Base-by-base conservation (phyloP, 176 grass and related monocot species). In the Aegilops longissima region DNA sequence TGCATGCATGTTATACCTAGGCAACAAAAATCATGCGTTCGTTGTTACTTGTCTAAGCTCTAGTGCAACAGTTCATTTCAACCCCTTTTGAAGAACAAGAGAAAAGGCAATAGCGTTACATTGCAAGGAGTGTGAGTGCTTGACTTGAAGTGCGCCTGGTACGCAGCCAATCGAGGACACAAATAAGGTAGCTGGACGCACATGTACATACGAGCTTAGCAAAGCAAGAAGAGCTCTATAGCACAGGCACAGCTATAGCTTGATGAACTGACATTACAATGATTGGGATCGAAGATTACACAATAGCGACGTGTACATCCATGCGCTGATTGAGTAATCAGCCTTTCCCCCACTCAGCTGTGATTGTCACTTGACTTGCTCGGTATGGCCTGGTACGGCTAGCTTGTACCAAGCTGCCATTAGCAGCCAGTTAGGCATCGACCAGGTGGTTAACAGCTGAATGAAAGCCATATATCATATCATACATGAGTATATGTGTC, bases 211-310 rank as follows among this genome's bases (percentile, higher is more conserved):
- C 51, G 0, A 61, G 17, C 0, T 54, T 8, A 56, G 47, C 73
- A 18, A 70, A 56, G 47, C 73, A 18, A 70, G 65, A 52, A 52
- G 49, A 52, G 49, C 47, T 0, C 47, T 51, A 5, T 51, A 51
- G 4, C 30, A 33, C 27, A 61, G 30, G 13, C 58, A 80, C 42
- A 90, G 71, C 74, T 87, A 52, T 58, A 5, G 25, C 23, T 73
- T 90, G 5, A 52, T 90, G 5, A 52, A 52, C 79, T 34, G 52
- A 33, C 39, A 24, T 34, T 36, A 33, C 79, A 82, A 90, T 78
- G 63, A 86, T 71, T 75, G 35, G 33, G 59, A 70, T 6, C 59
- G 14, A 85, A 62, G 27, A 83, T 61, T 56, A 82, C 31, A 80
- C 1, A 33, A 24, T n/a, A 73, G 61, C 66, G 44, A 80, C 80